Evolutionary conservation across 2,329 filamentous ascomycete species (phyloP).

Genomic region (Hypoxylon sp.): DNA sequence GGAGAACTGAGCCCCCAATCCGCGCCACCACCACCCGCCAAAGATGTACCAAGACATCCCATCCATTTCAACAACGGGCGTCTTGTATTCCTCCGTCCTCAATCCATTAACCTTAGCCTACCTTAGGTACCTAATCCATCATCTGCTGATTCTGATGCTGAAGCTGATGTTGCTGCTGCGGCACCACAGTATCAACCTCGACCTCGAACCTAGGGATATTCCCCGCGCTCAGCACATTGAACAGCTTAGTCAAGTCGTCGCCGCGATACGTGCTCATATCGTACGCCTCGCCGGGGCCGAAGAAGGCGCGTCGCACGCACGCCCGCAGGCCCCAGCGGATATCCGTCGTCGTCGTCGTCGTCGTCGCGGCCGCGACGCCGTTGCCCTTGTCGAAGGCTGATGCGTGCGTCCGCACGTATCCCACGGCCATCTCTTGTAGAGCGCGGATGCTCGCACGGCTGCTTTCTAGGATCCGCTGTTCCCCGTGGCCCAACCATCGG

Average conservation of each 20-base stretch:
- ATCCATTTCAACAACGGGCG: too few relatives aligned
- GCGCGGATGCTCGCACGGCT: conserved; percentile 47
- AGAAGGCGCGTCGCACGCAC: conserved; percentile 43
- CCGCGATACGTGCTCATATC: conserved; percentile 52
- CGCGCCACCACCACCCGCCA: too few relatives aligned
- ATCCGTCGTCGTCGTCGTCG: not conserved
- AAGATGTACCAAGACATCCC: too few relatives aligned
- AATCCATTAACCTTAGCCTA: too few relatives aligned
- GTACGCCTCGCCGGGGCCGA: conserved; percentile 49
- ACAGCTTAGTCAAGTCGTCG: conserved; percentile 53
- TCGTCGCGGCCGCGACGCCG: conserved; percentile 1
- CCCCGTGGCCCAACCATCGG: conserved; percentile 50
- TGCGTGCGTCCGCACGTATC: conserved; percentile 45
- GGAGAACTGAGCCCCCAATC: too few relatives aligned
- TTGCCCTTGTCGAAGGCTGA: conserved; percentile 30
- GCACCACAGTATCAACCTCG: conserved; percentile 44
- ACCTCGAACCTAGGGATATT: conserved; percentile 52
- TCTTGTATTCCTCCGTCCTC: not conserved
- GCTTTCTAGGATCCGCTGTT: conserved; percentile 49
- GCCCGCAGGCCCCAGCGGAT: conserved; percentile 43
- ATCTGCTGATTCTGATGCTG: not conserved
- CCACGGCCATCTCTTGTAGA: conserved; percentile 48
- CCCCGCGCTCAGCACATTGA: conserved; percentile 41
- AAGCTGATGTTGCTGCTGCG: not conserved
- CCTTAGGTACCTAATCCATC: not conserved